These are phyloP conservation scores for Pythium periplocum DNA, from an alignment of 352 stramenopile genomes.

Conservation along the genomic window DNA sequence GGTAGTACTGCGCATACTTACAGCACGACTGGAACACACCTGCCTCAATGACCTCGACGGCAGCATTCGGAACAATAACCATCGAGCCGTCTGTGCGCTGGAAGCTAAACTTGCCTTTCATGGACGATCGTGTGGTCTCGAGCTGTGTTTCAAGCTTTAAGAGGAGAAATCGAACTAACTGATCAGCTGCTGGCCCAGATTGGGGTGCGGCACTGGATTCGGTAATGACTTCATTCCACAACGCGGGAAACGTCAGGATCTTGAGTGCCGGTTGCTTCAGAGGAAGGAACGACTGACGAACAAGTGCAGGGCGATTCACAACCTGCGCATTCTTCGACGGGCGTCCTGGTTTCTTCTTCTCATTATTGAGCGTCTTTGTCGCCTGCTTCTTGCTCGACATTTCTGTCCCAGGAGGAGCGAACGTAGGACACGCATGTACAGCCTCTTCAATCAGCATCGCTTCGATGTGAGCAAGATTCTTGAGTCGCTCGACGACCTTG, in stretches of 20 bases:
- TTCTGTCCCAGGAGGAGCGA: conserved; percentile 20
- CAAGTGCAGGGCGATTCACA: conserved; percentile 14
- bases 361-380: conserved; percentile 2
- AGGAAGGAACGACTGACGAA: conserved; percentile 26
- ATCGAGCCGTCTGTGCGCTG: too few species aligned
- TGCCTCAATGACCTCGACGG: too few species aligned
- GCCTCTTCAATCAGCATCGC: conserved; percentile 31
- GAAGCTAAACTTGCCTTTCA: too few species aligned
- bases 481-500: conserved; percentile 37
- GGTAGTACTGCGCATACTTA: neutral
- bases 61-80: too few species aligned
- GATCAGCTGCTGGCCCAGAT: too few species aligned
- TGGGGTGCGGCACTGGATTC: neutral
- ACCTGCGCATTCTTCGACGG: conserved; percentile 9
- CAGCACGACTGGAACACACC: neutral
- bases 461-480: conserved; percentile 38
- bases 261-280: conserved; percentile 27
- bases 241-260: conserved; percentile 20
- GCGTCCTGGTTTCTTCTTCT: conserved; percentile 24
- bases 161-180: too few species aligned
- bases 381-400: neutral
- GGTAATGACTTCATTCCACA: conserved; percentile 3
- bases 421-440: conserved; percentile 20
- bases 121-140: too few species aligned
- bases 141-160: too few species aligned